phyloP scores from a whole-genome alignment of 345 rosid species.

The Ricinus communis region DNA sequence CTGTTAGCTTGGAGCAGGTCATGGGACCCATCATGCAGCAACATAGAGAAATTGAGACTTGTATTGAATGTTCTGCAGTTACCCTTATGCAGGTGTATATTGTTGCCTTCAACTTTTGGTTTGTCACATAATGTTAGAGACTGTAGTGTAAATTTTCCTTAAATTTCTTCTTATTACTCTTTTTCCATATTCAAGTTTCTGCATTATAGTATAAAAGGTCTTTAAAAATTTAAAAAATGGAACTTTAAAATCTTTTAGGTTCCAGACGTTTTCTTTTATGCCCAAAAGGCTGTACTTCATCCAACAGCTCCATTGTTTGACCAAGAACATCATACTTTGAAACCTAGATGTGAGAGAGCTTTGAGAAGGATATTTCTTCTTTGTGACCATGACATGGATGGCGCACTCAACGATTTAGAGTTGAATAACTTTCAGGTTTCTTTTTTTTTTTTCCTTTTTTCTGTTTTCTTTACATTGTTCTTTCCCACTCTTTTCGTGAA shows the following conservation, averaged over 20 bases:
- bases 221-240: constrained; percentile 4
- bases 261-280: constrained; percentile 82
- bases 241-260: constrained; percentile 43
- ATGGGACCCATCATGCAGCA: constrained; percentile 83
- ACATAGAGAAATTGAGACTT: constrained; percentile 80
- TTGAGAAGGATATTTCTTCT: constrained; percentile 71
- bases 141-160: too few relatives aligned
- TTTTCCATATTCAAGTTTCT: not conserved
- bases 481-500: not conserved
- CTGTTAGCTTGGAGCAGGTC: constrained; percentile 56
- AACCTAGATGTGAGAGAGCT: constrained; percentile 71
- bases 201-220: not conserved
- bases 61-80: constrained; percentile 80
- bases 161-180: not conserved
- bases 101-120: too few relatives aligned
- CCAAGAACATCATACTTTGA: constrained; percentile 66
- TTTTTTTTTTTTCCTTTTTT: constrained; percentile 2
- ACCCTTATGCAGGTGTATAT: constrained; percentile 67
- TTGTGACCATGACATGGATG: constrained; percentile 77
- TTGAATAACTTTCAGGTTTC: constrained; percentile 81
- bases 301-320: constrained; percentile 80
- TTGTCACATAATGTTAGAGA: too few relatives aligned
- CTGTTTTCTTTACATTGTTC: not conserved
- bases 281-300: constrained; percentile 80
- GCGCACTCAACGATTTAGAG: constrained; percentile 75